A percentile compares a stretch with the other conserved stretches of the same genome.
phyloP scores from a whole-genome alignment of 2,329 filamentous ascomycete genomes.

The Plectosphaerella cucumerina region DNA sequence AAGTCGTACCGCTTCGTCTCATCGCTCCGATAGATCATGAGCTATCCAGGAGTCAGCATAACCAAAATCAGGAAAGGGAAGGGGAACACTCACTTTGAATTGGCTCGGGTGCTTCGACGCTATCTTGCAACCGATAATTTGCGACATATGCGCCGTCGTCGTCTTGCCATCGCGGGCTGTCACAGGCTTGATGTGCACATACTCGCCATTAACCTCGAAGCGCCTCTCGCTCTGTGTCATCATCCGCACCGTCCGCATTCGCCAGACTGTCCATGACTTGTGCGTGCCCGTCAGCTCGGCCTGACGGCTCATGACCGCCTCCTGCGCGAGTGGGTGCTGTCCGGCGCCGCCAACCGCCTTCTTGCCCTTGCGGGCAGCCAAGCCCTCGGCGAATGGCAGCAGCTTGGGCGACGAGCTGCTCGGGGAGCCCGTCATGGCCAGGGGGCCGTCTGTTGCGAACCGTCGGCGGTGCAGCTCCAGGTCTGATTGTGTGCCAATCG shows the following conservation, averaged over 20 bases:
- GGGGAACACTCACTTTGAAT: conserved; percentile 57
- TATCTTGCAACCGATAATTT: conserved; percentile 78
- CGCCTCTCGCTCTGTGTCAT: conserved; percentile 71
- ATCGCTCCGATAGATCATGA: conserved; percentile 69
- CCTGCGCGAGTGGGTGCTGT: conserved; percentile 61
- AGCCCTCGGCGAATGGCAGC: conserved; percentile 44
- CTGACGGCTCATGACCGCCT: conserved; percentile 56
- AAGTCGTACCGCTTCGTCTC: conserved; percentile 84
- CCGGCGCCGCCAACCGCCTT: conserved; percentile 26
- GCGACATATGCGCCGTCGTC: conserved; percentile 78
- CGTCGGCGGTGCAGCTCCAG: conserved; percentile 72
- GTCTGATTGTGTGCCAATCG: conserved; percentile 69
- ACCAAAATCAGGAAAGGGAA: conserved; percentile 1
- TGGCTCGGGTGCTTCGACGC: conserved; percentile 75
- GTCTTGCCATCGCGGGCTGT: conserved; percentile 64
- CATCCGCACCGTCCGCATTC: conserved; percentile 79
- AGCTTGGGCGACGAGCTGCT: conserved; percentile 67
- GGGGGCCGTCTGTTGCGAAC: conserved; percentile 69
- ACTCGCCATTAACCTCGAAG: conserved; percentile 78
- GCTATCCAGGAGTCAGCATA: conserved; percentile 28
- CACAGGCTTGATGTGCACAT: conserved; percentile 78
- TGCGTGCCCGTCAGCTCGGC: conserved; percentile 54
- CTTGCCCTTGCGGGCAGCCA: conserved; percentile 40
- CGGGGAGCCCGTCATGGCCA: conserved; percentile 65
- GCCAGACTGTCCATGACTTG: conserved; percentile 75